Evolutionary conservation across 1,284 basidiomycete species (phyloP), one percentile per base, ranked within the genome.

Genomic region (Papiliotrema nemorosa): DNA sequence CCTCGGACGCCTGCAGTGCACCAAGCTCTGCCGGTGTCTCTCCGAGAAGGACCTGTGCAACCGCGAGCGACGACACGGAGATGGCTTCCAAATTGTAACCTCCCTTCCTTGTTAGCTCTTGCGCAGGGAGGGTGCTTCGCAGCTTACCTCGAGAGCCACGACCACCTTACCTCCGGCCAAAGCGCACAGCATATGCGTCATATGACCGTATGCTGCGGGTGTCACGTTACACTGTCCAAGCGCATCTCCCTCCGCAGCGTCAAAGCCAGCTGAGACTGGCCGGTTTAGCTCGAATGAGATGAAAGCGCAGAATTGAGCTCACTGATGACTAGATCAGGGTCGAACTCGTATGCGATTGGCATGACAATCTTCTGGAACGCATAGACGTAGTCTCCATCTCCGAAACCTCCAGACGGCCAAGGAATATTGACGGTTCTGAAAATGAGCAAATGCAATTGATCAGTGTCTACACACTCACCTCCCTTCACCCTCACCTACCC

Each of bases 321-420:
- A 96, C 92, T 90, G 59, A 98, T 92, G 25, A 99, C 91, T 12
- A 98, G 79, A 56, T 99, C 93, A 0, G 96, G 96, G 0, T 85
- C 82, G 71, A 97, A 99, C 74, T 98, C 94, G 74, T 90, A 82
- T 0, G 91, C 93, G 57, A 98, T 94, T 0, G 96, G 96, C 89
- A 99, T 93, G 41, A 98, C 82, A 42, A 98, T 82, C 63, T 86
- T 85, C 65, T 97, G 90, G 76, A 99, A 98, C 0, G 96, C 94
- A 64, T 94, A 86, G 24, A 99, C 80, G 66, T 99, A 99, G 68
- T 99, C 96, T 21, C 87, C 90, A 65, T 99, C 94, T 3, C 84
- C 83, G 85, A 97, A 97, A 3, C 88, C 91, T 18, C 75, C 77
- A 42, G 81, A 80, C 0, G 92, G 90, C 93, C 96, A 99, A 0